Base-by-base conservation (phyloP, 139 green algal species). In the Medakamo hakoo region DNA sequence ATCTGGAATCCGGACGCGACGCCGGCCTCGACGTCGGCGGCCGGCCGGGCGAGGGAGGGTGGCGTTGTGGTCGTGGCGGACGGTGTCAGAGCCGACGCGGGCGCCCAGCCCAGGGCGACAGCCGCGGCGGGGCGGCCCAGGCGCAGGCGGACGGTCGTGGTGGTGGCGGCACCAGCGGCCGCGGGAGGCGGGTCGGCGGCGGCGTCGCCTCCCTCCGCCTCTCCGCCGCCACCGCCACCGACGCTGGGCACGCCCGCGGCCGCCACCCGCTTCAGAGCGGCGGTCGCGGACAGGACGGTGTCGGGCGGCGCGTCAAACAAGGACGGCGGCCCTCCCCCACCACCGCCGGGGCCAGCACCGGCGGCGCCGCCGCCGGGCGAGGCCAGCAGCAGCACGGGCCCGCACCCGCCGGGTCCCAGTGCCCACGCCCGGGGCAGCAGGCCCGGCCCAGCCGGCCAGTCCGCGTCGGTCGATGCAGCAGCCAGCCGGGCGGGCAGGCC, bases 1-100 rank as follows among this genome's bases (percentile, higher is more conserved):
- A 96, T 58, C 72, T 96, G 84, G 68, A 97, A 99, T 30, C 92
- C 93, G 4, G 84, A 64, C 25, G 80, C 71, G 29, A 94, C 73
- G 21, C 88, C 88, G 3, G 80, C 82, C 70, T 88, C 75, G 3
- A 95, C 58, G 4, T 65, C 76, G 27, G 63, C 30, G 27, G 40
- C 26, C 58, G 63, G 25, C 9, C 20, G 65, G 32, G 32, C 60
- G 27, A 67, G 60, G 27, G 58, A 57, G 24, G 48, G 65, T 5
- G 70, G 60, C 49, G 61, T 25, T 21, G 59, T 59, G 40, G 40
- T 9, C 40, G 40, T 52, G 9, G 40, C 9, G 9, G 40, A 21
- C 40, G 40, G 40, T 16, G 40, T 52, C 40, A 16, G 40, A 21
- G 40, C 9, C 16, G n/a, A n/a, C 9, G 40, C 9, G 40, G 40